Evolutionary conservation across 768 basidiomycete species (phyloP).

Genomic region (Lentinula boryana): DNA sequence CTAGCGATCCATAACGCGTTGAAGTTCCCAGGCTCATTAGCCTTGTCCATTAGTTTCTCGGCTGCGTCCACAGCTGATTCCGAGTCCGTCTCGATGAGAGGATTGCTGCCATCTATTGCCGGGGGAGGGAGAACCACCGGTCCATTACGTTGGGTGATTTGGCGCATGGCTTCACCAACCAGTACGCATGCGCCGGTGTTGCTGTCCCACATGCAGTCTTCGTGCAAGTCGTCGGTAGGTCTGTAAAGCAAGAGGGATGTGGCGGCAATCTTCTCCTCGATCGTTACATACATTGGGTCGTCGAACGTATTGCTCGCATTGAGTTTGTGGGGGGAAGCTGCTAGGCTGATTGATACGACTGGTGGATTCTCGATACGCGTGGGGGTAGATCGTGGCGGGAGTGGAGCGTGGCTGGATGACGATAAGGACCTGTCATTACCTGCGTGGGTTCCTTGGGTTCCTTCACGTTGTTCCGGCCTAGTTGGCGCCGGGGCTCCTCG

Average conservation of each 20-base stretch:
- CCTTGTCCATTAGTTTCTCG: neutral
- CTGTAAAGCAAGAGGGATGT: neutral
- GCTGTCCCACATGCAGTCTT: neutral
- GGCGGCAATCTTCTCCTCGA: neutral
- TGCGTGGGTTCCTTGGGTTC: too few relatives aligned
- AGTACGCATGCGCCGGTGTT: neutral
- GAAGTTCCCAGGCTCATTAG: neutral
- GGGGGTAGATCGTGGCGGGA: too few relatives aligned
- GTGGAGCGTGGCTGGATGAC: too few relatives aligned
- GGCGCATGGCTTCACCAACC: neutral
- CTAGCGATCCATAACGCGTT: neutral
- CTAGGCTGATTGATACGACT: neutral
- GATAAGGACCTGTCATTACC: too few relatives aligned
- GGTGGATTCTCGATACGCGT: neutral
- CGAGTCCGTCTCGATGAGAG: neutral
- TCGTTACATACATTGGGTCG: neutral
- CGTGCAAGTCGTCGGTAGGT: neutral
- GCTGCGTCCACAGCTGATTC: neutral
- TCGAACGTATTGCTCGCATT: neutral
- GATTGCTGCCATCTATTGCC: neutral
- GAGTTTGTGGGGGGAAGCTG: neutral
- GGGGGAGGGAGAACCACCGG: neutral
- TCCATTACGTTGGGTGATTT: neutral
- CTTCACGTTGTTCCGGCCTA: too few relatives aligned
- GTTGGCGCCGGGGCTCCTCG: too few relatives aligned